A percentile compares a stretch with the other conserved stretches of the same genome.
phyloP scores from a whole-genome alignment of 768 basidiomycete genomes.

The Guyanaporus albipodus region DNA sequence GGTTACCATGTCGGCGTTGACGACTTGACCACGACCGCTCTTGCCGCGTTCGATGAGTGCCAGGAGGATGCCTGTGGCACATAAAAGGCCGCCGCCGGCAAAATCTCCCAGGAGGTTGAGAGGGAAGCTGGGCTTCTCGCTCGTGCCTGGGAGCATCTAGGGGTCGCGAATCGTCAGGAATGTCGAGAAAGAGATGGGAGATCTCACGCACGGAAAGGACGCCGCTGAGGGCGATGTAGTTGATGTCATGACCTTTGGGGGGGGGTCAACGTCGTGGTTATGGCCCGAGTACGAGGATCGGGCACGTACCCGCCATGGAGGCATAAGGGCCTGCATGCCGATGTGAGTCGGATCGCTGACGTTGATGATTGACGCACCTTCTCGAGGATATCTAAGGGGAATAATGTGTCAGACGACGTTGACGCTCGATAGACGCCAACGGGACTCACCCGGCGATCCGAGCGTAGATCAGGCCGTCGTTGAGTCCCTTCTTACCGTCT shows the following conservation, averaged over 20 bases:
- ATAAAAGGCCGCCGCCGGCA: constrained; percentile 74
- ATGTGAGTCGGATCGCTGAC: constrained; percentile 14
- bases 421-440: not conserved
- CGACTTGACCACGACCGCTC: constrained; percentile 69
- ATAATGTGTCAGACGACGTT: not conserved
- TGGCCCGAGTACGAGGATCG: not conserved
- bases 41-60: constrained; percentile 65
- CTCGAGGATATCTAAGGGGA: constrained; percentile 51
- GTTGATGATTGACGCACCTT: constrained; percentile 38
- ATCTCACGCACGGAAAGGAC: constrained; percentile 58
- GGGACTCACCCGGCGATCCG: constrained; percentile 64
- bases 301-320: constrained; percentile 65
- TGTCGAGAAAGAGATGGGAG: not conserved
- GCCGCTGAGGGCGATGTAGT: constrained; percentile 79
- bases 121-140: constrained; percentile 64
- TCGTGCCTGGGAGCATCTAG: constrained; percentile 65
- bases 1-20: constrained; percentile 70
- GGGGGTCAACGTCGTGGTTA: not conserved
- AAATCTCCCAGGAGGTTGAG: constrained; percentile 79
- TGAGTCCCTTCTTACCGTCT: constrained; percentile 43
- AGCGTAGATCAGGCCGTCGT: constrained; percentile 67
- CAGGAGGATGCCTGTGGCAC: constrained; percentile 67
- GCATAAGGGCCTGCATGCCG: constrained; percentile 53
- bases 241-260: constrained; percentile 70
- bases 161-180: no score